Evolutionary conservation across 1,284 basidiomycete species (phyloP), one percentile per base, ranked within the genome.

Genomic region (Rhodotorula sp.): DNA sequence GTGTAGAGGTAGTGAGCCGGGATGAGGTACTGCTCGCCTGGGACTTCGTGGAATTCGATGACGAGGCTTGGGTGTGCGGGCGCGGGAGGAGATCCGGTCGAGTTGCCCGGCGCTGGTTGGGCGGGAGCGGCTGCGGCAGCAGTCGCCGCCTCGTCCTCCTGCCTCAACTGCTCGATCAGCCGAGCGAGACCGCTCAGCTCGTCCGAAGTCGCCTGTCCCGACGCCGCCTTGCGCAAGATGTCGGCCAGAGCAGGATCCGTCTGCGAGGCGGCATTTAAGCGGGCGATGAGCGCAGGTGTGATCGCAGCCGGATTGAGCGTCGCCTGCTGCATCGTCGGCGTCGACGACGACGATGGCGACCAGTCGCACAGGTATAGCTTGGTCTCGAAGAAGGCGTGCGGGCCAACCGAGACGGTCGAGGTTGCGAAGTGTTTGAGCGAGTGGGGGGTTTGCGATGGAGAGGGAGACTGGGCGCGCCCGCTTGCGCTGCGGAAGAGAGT

Each of bases 281-380:
- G 52, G 11, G 62, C 59, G 29, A 74, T 67, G 29, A 71, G 62
- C 8, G 66, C 52, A 6, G 72, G 72, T 10, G 72, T 68, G 58
- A 73, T 70, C 4, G 61, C 61, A 27, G 60, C 48, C 17, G 48
- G 24, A 22, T 48, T 49, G 62, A 61, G 59, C 30, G 58, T 46
- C 6, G 4, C 17, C 34, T 32, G 59, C 24, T 55, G 46, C 15
- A 39, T 36, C 20, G 30, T 44, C 4, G 44, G n/a, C 4, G 54
- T 49, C n/a, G 59, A n/a, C 13, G 52, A 19, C 19, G 55, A 49
- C 7, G 58, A 27, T 6, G 66, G 30, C 46, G 24, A 15, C 66
- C 63, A 74, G 19, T 63, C 59, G 30, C 61, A 62, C 15, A 68
- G 58, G 52, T 56, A 65, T 24, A 72, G 52, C 49, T 51, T 44